Conservation (phyloP, 1,139 yeast species). For the Ashbya aceris region DNA sequence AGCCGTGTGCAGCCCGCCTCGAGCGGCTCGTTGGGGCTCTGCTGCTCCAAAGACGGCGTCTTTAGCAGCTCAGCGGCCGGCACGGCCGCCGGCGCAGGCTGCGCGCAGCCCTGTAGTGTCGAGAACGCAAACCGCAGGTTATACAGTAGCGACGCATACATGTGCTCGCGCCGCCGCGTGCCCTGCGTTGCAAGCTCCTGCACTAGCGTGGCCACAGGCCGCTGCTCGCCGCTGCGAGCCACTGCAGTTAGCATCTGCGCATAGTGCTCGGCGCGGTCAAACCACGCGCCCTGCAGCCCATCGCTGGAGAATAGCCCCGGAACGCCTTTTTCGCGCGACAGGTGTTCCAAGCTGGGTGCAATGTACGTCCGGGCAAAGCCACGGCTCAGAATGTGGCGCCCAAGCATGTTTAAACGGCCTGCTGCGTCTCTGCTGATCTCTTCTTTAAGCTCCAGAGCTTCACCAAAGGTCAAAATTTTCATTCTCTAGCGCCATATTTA, state of each 20-base stretch:
- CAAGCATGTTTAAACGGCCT: constrained; percentile 6
- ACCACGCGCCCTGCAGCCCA: constrained; percentile 54
- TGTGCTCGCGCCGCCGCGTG: constrained; percentile 35
- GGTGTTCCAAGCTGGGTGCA: constrained; percentile 20
- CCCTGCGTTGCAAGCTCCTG: constrained; percentile 25
- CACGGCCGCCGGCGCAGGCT: constrained; percentile 11
- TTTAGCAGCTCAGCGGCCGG: constrained; percentile 33
- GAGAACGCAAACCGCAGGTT: constrained; percentile 54
- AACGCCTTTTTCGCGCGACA: constrained; percentile 33
- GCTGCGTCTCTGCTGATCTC: too few species aligned
- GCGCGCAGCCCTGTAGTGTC: constrained; percentile 33
- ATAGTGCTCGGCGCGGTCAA: constrained; percentile 41
- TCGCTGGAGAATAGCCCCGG: constrained; percentile 46
- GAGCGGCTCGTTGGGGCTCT: constrained; percentile 35
- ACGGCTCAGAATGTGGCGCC: constrained; percentile 6
- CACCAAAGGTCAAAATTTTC: too few species aligned
- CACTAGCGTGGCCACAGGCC: constrained; percentile 23
- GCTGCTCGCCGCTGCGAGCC: constrained; percentile 16
- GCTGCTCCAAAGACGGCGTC: constrained; percentile 34
- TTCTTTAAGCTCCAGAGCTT: too few species aligned
- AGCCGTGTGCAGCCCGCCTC: constrained; percentile 23
- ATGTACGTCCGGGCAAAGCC: constrained; percentile 13
- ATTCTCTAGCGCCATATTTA: too few species aligned
- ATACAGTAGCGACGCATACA: constrained; percentile 50
- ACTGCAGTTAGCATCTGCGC: constrained; percentile 39